phyloP scores from a whole-genome alignment of 306 rosid species.

The Argentina anserina region DNA sequence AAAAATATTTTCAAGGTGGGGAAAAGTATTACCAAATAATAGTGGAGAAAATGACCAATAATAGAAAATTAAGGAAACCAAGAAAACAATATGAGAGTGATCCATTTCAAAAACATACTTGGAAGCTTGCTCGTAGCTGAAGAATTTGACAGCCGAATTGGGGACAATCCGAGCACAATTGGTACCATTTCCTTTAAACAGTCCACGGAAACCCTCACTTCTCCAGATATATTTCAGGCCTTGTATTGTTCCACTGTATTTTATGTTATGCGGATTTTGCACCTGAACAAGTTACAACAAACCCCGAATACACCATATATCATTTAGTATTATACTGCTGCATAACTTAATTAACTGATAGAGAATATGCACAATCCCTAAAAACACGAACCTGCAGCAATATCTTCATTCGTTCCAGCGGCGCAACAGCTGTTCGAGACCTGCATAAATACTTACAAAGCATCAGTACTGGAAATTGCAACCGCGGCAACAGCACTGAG shows the following conservation, averaged over 20 bases:
- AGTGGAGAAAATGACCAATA: background rate
- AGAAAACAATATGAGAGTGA: constrained; percentile 1
- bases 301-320: background rate
- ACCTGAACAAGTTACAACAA: constrained; percentile 51
- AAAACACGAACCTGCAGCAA: constrained; percentile 74
- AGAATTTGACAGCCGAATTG: constrained; percentile 95
- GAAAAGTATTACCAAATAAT: background rate
- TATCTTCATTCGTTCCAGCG: constrained; percentile 91
- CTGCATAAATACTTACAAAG: constrained; percentile 37
- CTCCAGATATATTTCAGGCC: constrained; percentile 95
- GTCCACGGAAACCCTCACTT: constrained; percentile 91
- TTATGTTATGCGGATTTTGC: constrained; percentile 87
- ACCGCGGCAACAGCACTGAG: background rate
- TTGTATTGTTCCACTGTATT: constrained; percentile 89
- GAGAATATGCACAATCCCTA: constrained; percentile 10
- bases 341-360: background rate
- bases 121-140: constrained; percentile 98
- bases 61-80: constrained; percentile 4
- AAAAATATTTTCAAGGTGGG: background rate
- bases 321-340: background rate
- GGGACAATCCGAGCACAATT: constrained; percentile 98
- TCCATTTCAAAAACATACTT: constrained; percentile 46
- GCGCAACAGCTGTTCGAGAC: constrained; percentile 99
- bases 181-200: constrained; percentile 94
- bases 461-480: background rate